Percentiles rank a stretch among this genome's conserved stretches.
phyloP scores from a whole-genome alignment of 805 yeast genomes.

The Middelhovenomyces tepae region DNA sequence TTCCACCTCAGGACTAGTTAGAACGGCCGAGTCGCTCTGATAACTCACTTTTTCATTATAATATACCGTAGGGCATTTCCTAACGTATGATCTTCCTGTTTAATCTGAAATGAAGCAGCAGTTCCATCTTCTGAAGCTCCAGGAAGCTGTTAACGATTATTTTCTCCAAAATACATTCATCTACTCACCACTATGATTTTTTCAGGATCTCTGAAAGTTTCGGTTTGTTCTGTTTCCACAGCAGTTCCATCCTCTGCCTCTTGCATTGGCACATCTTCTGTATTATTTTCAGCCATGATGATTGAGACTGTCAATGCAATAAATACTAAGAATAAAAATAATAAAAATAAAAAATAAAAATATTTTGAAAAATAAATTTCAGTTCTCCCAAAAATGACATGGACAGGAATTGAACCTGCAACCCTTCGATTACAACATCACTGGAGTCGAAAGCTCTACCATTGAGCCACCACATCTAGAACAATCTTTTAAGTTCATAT shows the following conservation, averaged over 20 bases:
- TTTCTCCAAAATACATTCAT: too few relatives aligned
- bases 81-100: constrained; percentile 91
- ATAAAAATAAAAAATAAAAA: too few relatives aligned
- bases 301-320: too few relatives aligned
- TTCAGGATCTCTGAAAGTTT: constrained; percentile 19
- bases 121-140: constrained; percentile 91
- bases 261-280: constrained; percentile 12
- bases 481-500: too few relatives aligned
- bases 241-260: too few relatives aligned
- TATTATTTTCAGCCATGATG: too few relatives aligned
- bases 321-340: too few relatives aligned
- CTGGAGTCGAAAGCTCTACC: constrained; percentile 77
- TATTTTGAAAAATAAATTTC: too few relatives aligned
- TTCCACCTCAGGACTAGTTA: constrained; percentile 72
- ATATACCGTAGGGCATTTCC: constrained; percentile 91
- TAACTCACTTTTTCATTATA: constrained; percentile 74
- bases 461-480: constrained; percentile 75
- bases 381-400: too few relatives aligned
- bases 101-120: constrained; percentile 87
- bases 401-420: constrained; percentile 81
- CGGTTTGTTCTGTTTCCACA: constrained; percentile 7
- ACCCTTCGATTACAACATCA: constrained; percentile 53
- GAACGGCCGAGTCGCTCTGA: not conserved
- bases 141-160: constrained; percentile 53
- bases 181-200: constrained; percentile 24